Evolutionary conservation across 2,329 filamentous ascomycete species (phyloP).

Genomic region (Colletotrichum gloeosporioides): DNA sequence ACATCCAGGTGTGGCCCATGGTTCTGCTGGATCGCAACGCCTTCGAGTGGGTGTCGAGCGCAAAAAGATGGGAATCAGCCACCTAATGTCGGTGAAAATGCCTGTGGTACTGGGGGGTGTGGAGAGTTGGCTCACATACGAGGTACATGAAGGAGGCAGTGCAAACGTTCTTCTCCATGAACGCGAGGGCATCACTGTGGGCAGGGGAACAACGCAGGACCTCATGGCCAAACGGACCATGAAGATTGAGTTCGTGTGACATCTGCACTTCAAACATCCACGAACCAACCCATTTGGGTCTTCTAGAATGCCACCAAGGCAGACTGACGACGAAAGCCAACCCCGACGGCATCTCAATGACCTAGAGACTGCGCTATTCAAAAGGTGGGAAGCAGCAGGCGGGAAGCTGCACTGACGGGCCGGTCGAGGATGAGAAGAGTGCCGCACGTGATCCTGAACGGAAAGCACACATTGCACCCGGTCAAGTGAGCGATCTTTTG

Average conservation of each 20-base stretch:
- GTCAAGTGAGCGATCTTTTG: background rate
- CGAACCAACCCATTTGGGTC: background rate
- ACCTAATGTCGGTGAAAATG: too few relatives aligned
- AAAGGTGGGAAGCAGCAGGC: background rate
- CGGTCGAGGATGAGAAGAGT: background rate
- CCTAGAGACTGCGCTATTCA: background rate
- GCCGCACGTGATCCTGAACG: background rate
- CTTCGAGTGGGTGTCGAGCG: background rate
- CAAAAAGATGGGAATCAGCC: too few relatives aligned
- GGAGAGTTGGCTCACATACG: background rate
- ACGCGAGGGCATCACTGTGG: background rate
- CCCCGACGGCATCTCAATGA: background rate
- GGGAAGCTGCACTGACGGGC: background rate
- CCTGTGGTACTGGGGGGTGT: too few relatives aligned
- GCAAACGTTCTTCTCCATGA: background rate
- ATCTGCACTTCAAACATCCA: background rate
- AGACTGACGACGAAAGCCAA: background rate
- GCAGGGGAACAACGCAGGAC: background rate
- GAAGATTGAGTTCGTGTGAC: background rate
- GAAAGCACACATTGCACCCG: background rate
- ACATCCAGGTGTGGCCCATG: background rate
- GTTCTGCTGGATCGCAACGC: background rate
- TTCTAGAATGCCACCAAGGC: background rate
- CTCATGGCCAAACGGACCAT: background rate
- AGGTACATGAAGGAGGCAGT: background rate